Base-by-base conservation (phyloP, 345 rosid genomes). In the Bruguiera gymnorhiza region DNA sequence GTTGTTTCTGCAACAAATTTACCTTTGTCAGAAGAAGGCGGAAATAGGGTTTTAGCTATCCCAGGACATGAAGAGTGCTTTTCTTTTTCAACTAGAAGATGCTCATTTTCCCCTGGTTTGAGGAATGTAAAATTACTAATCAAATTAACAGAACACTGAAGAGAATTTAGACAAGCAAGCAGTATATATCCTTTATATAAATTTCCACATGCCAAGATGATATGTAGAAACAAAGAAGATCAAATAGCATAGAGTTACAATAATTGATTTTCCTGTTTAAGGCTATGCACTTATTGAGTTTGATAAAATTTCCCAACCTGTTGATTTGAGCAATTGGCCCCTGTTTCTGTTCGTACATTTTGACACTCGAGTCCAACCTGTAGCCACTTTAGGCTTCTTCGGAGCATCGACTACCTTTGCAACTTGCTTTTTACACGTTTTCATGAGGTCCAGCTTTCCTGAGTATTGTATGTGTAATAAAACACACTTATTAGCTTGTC, bases 41-140 rank as follows among this genome's bases (percentile, higher is more conserved):
- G 57, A 70, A 65, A 39, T 52, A 67, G 31, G 27, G 69, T 70
- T 36, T 70, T 72, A 66, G 65, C 72, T 39, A 53, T 54, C 13
- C 66, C 46, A 39, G 62, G 57, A 66, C 62, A 75, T 58, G 75
- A 69, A 51, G 82, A 63, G 57, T 81, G 71, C 64, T 73, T 73
- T 32, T 66, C 69, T 55, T 31, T 76, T 70, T 71, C 75, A 43
- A 60, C 60, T 29, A 66, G 36, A 68, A 34, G 27, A 23, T 64
- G 23, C 39, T 32, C 73, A 73, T 24, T 56, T 61, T 65, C 62
- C 43, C 79, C 81, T 76, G 50, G 48, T 62, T 27, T 19, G 68
- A 32, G 18, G 66, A 61, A 68, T 23, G n/a, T 20, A 48, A 3
- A 66, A 24, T 62, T 51, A 69, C 59, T 50, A 13, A 53, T 20